Conservation (phyloP, 495 filamentous ascomycete species). For the Emericellopsis terricola region DNA sequence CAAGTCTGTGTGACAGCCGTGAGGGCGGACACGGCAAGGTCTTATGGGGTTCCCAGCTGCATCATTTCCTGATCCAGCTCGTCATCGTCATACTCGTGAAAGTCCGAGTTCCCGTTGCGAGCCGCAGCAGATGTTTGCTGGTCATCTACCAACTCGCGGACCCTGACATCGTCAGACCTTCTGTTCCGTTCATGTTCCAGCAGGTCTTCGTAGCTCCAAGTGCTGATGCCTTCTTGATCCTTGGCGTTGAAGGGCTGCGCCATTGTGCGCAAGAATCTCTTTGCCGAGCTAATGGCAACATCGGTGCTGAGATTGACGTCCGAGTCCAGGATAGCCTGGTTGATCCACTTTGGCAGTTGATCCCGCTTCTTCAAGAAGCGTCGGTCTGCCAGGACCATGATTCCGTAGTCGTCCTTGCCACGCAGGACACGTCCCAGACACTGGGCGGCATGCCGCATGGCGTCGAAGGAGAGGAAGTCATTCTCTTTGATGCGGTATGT, state of each 20-base stretch:
- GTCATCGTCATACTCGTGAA: conserved; percentile 40
- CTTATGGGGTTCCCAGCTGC: too few relatives aligned
- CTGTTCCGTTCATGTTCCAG: conserved; percentile 56
- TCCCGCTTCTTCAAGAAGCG: conserved; percentile 76
- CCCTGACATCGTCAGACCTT: conserved; percentile 49
- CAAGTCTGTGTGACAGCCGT: too few relatives aligned
- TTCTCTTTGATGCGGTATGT: conserved; percentile 95
- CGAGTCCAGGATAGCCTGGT: conserved; percentile 63
- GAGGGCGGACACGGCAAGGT: too few relatives aligned
- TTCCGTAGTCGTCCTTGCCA: conserved; percentile 96
- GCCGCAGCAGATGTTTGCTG: conserved; percentile 5
- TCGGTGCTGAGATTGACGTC: conserved; percentile 85
- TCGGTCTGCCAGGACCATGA: conserved; percentile 93
- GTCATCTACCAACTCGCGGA: conserved; percentile 19
- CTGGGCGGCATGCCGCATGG: conserved; percentile 95
- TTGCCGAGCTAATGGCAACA: conserved; percentile 77
- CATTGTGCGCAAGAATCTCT: conserved; percentile 81
- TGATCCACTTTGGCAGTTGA: conserved; percentile 96
- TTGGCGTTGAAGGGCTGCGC: conserved; percentile 68
- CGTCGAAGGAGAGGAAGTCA: conserved; percentile 97
- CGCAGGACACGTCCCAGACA: conserved; percentile 89
- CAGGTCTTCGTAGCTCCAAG: conserved; percentile 71
- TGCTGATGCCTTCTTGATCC: conserved; percentile 81
- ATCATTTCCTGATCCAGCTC: conserved; percentile 46
- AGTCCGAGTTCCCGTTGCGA: conserved; percentile 13